Evolutionary conservation across 306 rosid species (phyloP).

Genomic region (Trifolium pratense): DNA sequence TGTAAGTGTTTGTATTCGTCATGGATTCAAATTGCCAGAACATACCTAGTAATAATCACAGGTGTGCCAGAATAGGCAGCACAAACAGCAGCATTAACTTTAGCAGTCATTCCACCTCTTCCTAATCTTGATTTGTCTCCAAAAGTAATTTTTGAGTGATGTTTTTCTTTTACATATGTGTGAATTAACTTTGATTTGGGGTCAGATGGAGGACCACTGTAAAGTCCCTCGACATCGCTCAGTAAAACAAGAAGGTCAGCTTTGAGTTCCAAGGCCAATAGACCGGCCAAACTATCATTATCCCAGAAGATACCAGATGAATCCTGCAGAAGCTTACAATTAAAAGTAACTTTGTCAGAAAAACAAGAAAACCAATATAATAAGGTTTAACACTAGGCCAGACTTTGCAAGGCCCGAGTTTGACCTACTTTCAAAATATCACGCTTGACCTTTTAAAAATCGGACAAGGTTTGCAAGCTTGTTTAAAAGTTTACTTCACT

Average conservation of each 20-base stretch:
- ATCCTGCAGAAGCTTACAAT: constrained; percentile 66
- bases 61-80: constrained; percentile 81
- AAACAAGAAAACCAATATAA: constrained; percentile 17
- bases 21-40: not conserved
- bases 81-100: constrained; percentile 81
- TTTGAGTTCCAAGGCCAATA: constrained; percentile 78
- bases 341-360: constrained; percentile 33
- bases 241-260: constrained; percentile 85
- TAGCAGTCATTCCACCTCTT: constrained; percentile 94
- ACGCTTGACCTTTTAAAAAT: not conserved
- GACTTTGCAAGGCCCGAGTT: not conserved
- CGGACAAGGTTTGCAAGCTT: not conserved
- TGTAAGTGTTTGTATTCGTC: too few relatives aligned
- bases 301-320: constrained; percentile 95
- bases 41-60: constrained; percentile 86
- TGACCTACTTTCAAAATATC: not conserved
- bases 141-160: constrained; percentile 74
- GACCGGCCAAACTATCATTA: constrained; percentile 87
- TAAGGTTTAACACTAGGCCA: not conserved
- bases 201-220: constrained; percentile 80
- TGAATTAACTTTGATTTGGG: constrained; percentile 81
- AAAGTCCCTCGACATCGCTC: constrained; percentile 96
- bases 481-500: not conserved
- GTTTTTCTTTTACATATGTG: constrained; percentile 77
- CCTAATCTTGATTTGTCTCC: constrained; percentile 89